Evolutionary conservation across 176 grass and related monocot genomes (phyloP), one percentile per base, ranked within the genome.

Genomic region (Tillandsia leiboldiana): DNA sequence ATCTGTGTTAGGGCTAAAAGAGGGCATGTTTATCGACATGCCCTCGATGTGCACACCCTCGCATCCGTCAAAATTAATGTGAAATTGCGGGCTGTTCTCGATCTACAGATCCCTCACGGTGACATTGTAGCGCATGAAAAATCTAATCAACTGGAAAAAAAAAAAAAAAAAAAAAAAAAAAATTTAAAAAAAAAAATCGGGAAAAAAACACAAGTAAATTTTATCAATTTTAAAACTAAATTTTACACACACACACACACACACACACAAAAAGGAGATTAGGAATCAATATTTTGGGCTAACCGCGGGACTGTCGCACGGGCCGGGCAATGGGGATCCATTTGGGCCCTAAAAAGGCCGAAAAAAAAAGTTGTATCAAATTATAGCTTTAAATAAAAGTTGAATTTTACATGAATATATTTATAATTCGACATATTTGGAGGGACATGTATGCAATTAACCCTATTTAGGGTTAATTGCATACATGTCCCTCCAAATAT

Each of bases 21-120:
- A 58, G 24, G 84, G 91, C 13, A 87, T 87, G 64, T 76, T 84
- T 66, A 96, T 73, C 49, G 14, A 57, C 57, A 96, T 68, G 12
- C 68, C 73, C 71, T 82, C 82, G 66, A 95, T 86, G 53, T 29
- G 69, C 28, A 95, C 91, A 11, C 78, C 61, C 2, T 70, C 62
- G 69, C 91, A 95, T 50, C 6, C 81, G 51, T 96, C 91, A 69
- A 96, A 90, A 73, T 85, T 87, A 75, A 96, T 67, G 78, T 96
- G 91, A 71, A 96, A 90, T 69, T 96, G 78, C 18, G 91, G 91
- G 73, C 87, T 90, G 75, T 95, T 90, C 80, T 86, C 78, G 12
- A 95, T 80, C n/a, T 63, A n/a, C 24, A 90, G 70, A 15, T 64
- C 87, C 53, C 23, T 53, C 3, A 96, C 81, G 1, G 79, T 70